phyloP scores from a whole-genome alignment of 129 eudicot genomes.

The Pittosporum tobira region DNA sequence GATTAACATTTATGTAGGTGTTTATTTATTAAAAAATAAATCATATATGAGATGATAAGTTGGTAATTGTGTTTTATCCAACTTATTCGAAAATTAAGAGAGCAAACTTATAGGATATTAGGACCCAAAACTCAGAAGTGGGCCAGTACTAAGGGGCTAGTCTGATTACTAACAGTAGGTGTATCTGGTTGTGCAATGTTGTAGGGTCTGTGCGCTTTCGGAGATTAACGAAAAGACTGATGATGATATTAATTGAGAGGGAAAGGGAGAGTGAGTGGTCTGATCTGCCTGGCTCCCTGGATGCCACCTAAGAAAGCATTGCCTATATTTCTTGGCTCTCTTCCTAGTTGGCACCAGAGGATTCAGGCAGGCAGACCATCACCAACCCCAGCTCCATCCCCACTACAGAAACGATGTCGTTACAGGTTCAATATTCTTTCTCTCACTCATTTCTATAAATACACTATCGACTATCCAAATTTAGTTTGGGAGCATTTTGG shows the following conservation, averaged over 20 bases:
- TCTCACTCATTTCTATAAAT: neutral
- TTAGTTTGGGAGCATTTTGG: too few relatives aligned
- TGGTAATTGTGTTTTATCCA: too few relatives aligned
- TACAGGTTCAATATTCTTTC: neutral
- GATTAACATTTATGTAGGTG: too few relatives aligned
- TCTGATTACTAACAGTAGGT: neutral
- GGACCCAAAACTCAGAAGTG: too few relatives aligned
- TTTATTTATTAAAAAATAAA: too few relatives aligned
- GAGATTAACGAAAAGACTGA: neutral
- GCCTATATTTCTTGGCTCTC: slow-evolving; percentile 6
- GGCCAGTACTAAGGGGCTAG: neutral
- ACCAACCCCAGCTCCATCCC: too few relatives aligned
- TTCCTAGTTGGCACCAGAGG: slow-evolving; percentile 26
- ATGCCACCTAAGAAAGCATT: slow-evolving; percentile 16
- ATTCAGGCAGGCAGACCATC: slow-evolving; percentile 8
- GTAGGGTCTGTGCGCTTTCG: neutral
- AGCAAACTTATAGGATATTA: too few relatives aligned
- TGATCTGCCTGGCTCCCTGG: slow-evolving; percentile 26
- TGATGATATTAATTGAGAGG: neutral
- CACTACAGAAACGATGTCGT: neutral
- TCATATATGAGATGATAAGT: too few relatives aligned
- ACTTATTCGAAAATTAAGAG: too few relatives aligned
- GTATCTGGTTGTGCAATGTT: neutral
- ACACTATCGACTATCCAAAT: too few relatives aligned
- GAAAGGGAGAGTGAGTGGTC: slow-evolving; percentile 1